phyloP scores from a whole-genome alignment of 352 stramenopile genomes.

The Phytophthora syringae region DNA sequence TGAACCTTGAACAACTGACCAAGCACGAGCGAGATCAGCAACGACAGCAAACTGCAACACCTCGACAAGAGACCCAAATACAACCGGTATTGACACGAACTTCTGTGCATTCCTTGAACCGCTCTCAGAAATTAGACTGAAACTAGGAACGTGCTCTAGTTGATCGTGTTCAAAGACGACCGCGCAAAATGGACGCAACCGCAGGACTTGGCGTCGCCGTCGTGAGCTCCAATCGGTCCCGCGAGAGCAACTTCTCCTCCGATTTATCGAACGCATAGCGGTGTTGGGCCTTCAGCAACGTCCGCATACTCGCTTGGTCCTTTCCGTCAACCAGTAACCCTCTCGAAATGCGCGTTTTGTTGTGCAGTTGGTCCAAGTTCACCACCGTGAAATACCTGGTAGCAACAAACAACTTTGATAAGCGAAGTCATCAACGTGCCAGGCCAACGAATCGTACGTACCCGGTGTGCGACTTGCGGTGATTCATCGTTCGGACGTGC shows the following conservation, averaged over 20 bases:
- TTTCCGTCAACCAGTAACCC: conserved; percentile 54
- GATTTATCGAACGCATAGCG: conserved; percentile 68
- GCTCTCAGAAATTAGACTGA: too few species aligned
- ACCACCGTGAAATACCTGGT: conserved; percentile 64
- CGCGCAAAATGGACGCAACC: not conserved
- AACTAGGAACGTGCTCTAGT: too few species aligned
- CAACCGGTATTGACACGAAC: too few species aligned
- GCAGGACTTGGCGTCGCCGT: conserved; percentile 1
- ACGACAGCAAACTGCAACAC: not conserved
- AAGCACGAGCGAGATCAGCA: not conserved
- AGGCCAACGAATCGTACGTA: not conserved
- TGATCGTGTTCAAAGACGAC: conserved; percentile 11
- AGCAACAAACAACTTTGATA: not conserved
- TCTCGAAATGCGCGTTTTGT: conserved; percentile 51
- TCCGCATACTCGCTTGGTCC: conserved; percentile 64
- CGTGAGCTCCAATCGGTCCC: conserved; percentile 43
- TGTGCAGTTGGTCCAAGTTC: conserved; percentile 59
- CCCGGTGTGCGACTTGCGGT: conserved; percentile 12
- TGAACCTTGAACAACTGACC: not conserved
- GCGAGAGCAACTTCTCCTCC: conserved; percentile 48
- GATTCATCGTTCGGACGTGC: conserved; percentile 36
- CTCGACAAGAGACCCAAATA: too few species aligned
- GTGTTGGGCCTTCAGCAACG: conserved; percentile 69
- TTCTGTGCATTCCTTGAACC: too few species aligned
- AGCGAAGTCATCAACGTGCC: too few species aligned